Evolutionary conservation across 2,329 filamentous ascomycete species (phyloP).

Genomic region (Calonectria pteridis): DNA sequence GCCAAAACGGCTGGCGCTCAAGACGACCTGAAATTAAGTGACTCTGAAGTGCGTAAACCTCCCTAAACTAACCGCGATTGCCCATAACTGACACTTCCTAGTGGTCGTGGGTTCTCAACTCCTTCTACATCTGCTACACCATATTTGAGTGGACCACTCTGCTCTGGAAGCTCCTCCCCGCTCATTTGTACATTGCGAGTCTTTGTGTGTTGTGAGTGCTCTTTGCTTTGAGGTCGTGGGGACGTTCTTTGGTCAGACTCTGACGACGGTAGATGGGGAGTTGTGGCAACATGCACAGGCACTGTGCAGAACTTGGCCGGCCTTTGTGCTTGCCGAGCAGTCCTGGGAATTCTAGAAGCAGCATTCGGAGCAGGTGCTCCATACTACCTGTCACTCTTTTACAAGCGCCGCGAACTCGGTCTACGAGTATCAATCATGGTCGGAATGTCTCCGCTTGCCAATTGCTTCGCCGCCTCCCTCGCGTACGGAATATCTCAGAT

Average conservation of each 20-base stretch:
- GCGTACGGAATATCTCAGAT: constrained; percentile 35
- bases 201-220: constrained; percentile 28
- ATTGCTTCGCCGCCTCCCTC: constrained; percentile 28
- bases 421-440: constrained; percentile 26
- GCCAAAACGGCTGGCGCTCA: constrained; percentile 35
- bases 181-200: constrained; percentile 19
- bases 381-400: constrained; percentile 29
- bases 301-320: constrained; percentile 4
- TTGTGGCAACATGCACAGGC: constrained; percentile 29
- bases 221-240: too few species aligned
- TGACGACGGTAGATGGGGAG: constrained; percentile 22
- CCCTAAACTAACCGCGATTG: rapidly evolving
- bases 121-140: constrained; percentile 33
- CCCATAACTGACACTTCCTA: neutral
- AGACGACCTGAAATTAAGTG: constrained; percentile 21
- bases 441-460: constrained; percentile 32
- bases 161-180: constrained; percentile 34
- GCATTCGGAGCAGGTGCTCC: constrained; percentile 35
- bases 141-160: constrained; percentile 36
- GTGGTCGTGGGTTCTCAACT: constrained; percentile 38
- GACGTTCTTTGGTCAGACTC: rapidly evolving
- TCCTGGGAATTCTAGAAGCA: constrained; percentile 30
- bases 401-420: constrained; percentile 26
- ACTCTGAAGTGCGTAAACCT: neutral
- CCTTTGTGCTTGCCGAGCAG: constrained; percentile 12